phyloP scores from a whole-genome alignment of 176 grass and related monocot genomes.

The Aechmea fasciata region DNA sequence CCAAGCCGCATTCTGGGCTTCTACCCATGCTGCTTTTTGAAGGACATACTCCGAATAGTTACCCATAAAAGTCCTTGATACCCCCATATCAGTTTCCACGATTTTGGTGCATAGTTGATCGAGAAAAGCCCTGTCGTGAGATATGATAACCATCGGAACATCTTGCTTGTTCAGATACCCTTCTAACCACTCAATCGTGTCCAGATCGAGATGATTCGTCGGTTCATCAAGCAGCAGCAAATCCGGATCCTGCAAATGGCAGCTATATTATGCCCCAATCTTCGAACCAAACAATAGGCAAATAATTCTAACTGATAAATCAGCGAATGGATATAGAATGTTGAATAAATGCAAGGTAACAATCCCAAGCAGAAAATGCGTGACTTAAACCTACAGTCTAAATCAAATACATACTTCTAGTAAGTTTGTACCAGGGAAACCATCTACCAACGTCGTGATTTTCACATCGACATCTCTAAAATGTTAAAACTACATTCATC shows the following conservation, averaged over 20 bases:
- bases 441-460: neutral
- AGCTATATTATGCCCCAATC: neutral
- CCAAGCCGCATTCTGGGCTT: constrained; percentile 72
- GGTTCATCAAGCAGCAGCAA: constrained; percentile 91
- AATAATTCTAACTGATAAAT: too few relatives aligned
- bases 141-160: constrained; percentile 97
- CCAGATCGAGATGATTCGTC: constrained; percentile 92
- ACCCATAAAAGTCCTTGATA: constrained; percentile 81
- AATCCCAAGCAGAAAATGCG: too few relatives aligned
- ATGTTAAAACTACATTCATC: too few relatives aligned
- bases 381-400: too few relatives aligned
- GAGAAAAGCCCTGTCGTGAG: constrained; percentile 92
- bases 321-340: too few relatives aligned
- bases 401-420: neutral
- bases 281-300: too few relatives aligned
- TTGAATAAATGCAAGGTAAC: too few relatives aligned
- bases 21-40: constrained; percentile 55
- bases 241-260: constrained; percentile 74
- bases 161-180: constrained; percentile 71
- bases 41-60: constrained; percentile 90
- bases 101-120: constrained; percentile 90
- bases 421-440: neutral
- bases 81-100: constrained; percentile 87
- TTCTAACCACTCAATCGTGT: constrained; percentile 95
- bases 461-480: neutral